Conservation (phyloP, 169 alveolate genomes). For the Plasmodium billcollinsi region DNA sequence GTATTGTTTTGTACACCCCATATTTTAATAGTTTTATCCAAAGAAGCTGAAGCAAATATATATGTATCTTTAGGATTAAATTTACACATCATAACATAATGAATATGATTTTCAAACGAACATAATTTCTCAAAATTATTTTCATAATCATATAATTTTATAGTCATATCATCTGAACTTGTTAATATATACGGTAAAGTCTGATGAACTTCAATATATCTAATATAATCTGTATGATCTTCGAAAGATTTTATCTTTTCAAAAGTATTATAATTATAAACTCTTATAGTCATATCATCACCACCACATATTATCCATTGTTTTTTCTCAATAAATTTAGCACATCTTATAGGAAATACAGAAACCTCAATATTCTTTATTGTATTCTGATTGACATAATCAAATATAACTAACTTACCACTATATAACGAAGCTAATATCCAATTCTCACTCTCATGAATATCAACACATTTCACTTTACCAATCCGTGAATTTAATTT, state of each 20-base stretch:
- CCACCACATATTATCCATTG: constrained; percentile 96
- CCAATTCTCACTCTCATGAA: constrained; percentile 97
- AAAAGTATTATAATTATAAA: constrained; percentile 96
- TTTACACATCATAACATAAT: constrained; percentile 98
- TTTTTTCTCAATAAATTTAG: constrained; percentile 95
- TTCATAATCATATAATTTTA: constrained; percentile 96
- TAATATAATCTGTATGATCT: constrained; percentile 98
- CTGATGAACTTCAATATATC: constrained; percentile 97
- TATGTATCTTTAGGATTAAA: constrained; percentile 98
- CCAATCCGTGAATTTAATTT: constrained; percentile 94
- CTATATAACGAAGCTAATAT: constrained; percentile 95
- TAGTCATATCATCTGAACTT: constrained; percentile 98
- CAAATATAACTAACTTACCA: constrained; percentile 93
- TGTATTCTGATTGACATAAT: constrained; percentile 91
- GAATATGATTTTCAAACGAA: constrained; percentile 97
- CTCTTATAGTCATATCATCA: constrained; percentile 95
- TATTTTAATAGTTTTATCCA: constrained; percentile 96
- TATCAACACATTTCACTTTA: constrained; percentile 96
- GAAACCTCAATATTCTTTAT: constrained; percentile 95
- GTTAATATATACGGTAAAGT: constrained; percentile 95
- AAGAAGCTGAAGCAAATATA: constrained; percentile 97
- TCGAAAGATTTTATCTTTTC: constrained; percentile 95
- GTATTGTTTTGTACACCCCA: constrained; percentile 91
- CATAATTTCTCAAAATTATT: constrained; percentile 93
- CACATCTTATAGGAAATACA: constrained; percentile 95